These are phyloP conservation scores for Epichloe sp. DNA, from an alignment of 2,329 filamentous ascomycete genomes.

Conservation along the genomic window DNA sequence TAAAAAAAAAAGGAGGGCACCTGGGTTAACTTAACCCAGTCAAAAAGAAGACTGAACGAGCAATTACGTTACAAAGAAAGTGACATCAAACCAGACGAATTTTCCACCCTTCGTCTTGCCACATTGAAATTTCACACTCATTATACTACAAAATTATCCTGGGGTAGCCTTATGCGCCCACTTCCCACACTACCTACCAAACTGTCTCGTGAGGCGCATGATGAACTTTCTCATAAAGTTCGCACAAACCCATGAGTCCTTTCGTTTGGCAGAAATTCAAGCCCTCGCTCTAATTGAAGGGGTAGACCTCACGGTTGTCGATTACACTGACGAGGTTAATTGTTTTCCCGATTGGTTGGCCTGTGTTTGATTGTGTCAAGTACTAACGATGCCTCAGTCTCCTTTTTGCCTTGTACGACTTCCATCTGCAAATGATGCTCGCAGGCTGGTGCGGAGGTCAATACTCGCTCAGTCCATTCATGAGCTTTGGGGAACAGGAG, in stretches of 20 bases:
- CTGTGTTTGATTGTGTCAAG: neutral
- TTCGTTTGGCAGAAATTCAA: slow-evolving; percentile 71
- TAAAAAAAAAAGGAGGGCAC: too few relatives aligned
- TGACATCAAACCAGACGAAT: too few relatives aligned
- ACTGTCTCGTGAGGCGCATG: neutral
- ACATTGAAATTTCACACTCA: neutral
- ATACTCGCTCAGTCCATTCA: slow-evolving; percentile 75
- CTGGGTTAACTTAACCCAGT: too few relatives aligned
- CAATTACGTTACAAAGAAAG: too few relatives aligned
- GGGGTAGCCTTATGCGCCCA: neutral
- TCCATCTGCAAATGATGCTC: slow-evolving; percentile 50
- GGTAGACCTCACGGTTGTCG: slow-evolving; percentile 58
- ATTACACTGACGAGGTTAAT: slow-evolving; percentile 57
- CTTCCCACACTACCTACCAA: neutral
- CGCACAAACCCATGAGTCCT: slow-evolving; percentile 81
- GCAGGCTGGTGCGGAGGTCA: slow-evolving; percentile 56
- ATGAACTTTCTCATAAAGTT: slow-evolving; percentile 84
- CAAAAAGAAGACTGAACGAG: too few relatives aligned
- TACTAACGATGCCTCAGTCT: slow-evolving; percentile 40
- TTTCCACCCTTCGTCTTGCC: neutral
- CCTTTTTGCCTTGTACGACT: slow-evolving; percentile 74
- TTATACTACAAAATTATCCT: neutral
- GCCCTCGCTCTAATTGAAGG: slow-evolving; percentile 59
- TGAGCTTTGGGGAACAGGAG: slow-evolving; percentile 73
- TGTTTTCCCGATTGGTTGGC: neutral